Evolutionary conservation across 2,329 filamentous ascomycete genomes (phyloP), one percentile per base, ranked within the genome.

Genomic region (Aspergillus sp.): DNA sequence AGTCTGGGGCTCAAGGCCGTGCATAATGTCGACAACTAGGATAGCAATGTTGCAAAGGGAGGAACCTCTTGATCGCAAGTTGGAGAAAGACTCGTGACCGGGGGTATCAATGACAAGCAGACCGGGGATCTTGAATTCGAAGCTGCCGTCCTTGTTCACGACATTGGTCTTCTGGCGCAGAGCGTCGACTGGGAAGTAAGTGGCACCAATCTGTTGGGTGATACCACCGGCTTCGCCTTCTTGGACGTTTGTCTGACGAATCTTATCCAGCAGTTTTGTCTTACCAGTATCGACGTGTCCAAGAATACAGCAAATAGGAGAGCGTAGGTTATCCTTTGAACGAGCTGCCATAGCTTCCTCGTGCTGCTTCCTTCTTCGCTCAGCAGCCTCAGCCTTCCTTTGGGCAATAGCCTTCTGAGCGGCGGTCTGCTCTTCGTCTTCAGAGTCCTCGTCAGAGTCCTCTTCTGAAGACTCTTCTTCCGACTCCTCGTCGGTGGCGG

Each of bases 201-300:
- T 99, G 55, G 95, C 95, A 89, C 95, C 95, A 74, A 99, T 99
- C 80, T 99, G 95, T 81, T 99, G 95, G 7, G 95, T 99, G 74
- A 99, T 99, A 89, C 95, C 95, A 84, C 95, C 96, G 46, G 95
- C 96, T 86, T 99, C 95, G 73, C 95, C 95, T 81, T 98, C 95
- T 76, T 99, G 96, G 41, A 99, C 95, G 75, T 99, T 98, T 61
- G 95, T 98, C 79, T 97, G 93, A 73, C 95, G 91, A 74, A 99
- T 92, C 83, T 99, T 99, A 84, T 99, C 95, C 61, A 99, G 86
- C 66, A 99, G 84, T 83, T 98, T 99, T n/a, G 95, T 99, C 84
- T 99, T 99, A 78, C 95, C 95, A 50, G 96, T 99, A 89, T 99
- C 95, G 87, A 99, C 95, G 87, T 99, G 95, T 73, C 95, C 95